Conservation (phyloP, 2,329 filamentous ascomycete genomes). For the Albifimbria verrucaria region DNA sequence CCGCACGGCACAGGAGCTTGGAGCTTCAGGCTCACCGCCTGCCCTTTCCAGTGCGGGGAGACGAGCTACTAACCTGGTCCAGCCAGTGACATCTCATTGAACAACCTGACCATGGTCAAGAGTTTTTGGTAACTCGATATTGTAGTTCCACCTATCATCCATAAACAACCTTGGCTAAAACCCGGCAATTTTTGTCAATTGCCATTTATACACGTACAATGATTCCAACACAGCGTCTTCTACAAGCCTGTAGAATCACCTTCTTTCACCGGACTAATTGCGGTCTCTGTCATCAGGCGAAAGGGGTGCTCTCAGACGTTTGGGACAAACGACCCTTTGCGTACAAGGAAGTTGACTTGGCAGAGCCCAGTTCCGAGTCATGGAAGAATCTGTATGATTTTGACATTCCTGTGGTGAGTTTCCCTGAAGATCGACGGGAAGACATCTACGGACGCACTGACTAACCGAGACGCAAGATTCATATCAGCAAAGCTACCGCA, state of each 20-base stretch:
- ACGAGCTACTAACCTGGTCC: too few species aligned
- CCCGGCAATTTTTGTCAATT: background rate
- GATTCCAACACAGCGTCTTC: slow-evolving; percentile 46
- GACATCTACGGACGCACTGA: background rate
- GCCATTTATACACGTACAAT: slow-evolving; percentile 30
- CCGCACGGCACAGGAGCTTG: slow-evolving; percentile 6
- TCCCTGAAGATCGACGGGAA: too few species aligned
- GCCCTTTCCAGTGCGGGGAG: slow-evolving; percentile 29
- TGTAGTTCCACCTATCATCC: too few species aligned
- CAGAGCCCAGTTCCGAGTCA: slow-evolving; percentile 55
- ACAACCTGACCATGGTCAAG: background rate
- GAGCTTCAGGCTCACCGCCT: slow-evolving; percentile 29
- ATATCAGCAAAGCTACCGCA: slow-evolving; percentile 56
- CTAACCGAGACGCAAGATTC: slow-evolving; percentile 43
- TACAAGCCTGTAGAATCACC: slow-evolving; percentile 63
- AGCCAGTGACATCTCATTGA: background rate
- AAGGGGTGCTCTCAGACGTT: slow-evolving; percentile 63
- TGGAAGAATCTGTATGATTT: slow-evolving; percentile 78
- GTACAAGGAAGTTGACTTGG: slow-evolving; percentile 68
- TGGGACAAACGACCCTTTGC: slow-evolving; percentile 65
- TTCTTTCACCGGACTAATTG: slow-evolving; percentile 73
- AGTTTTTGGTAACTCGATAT: too few species aligned
- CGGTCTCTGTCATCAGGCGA: slow-evolving; percentile 67
- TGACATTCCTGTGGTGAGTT: slow-evolving; percentile 74
- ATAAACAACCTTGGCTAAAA: too few species aligned